Evolutionary conservation across 306 rosid species (phyloP).

Genomic region (Corylus americana): DNA sequence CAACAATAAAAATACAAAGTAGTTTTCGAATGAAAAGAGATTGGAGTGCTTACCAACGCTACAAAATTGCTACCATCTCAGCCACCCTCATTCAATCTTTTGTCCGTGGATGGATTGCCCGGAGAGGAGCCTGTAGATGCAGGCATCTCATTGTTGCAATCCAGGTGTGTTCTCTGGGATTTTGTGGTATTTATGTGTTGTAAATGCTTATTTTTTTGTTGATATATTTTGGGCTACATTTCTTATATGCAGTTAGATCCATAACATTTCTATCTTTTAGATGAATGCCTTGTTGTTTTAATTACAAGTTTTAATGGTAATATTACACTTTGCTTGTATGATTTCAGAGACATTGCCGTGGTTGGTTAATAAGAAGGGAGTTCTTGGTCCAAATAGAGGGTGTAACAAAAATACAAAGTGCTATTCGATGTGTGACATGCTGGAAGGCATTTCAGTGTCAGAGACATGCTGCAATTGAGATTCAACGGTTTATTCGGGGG

Average conservation of each 20-base stretch:
- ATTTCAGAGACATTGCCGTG: conserved; percentile 66
- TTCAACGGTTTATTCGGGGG: conserved; percentile 74
- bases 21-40: conserved; percentile 66
- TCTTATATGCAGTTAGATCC: conserved; percentile 10
- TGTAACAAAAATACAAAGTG: conserved; percentile 60
- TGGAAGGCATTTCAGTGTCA: conserved; percentile 42
- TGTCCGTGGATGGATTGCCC: conserved; percentile 63
- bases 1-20: conserved; percentile 61
- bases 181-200: conserved; percentile 8
- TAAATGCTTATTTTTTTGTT: conserved; percentile 1
- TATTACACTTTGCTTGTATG: conserved; percentile 17
- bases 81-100: conserved; percentile 67
- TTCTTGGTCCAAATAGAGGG: conserved; percentile 54
- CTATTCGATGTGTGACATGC: conserved; percentile 44
- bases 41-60: conserved; percentile 47
- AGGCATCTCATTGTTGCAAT: conserved; percentile 54
- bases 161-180: conserved; percentile 58
- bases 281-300: conserved; percentile 3
- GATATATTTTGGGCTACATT: conserved; percentile 14
- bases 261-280: conserved; percentile 5
- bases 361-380: conserved; percentile 60
- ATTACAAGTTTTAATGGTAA: background rate
- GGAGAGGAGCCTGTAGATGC: conserved; percentile 45
- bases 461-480: conserved; percentile 58
- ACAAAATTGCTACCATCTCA: conserved; percentile 45